Base-by-base conservation (phyloP, 306 rosid genomes). In the Fragaria iinumae region DNA sequence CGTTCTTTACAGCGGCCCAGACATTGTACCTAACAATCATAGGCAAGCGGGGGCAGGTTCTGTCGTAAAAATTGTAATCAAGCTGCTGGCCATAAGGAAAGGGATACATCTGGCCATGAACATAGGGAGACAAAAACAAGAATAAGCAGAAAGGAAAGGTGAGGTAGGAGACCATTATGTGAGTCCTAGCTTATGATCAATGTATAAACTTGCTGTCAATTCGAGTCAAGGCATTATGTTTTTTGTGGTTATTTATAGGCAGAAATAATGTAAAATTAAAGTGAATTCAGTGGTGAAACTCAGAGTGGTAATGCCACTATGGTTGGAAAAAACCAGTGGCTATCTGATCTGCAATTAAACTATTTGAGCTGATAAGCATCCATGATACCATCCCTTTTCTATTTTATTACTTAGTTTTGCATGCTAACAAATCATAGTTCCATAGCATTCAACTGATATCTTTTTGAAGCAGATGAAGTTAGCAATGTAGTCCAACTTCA, bases 41-140 rank as follows among this genome's bases (percentile, higher is more conserved):
- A 0, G 50, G 59, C 76, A 92, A 72, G 39, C 18, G 59, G 20
- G 97, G 96, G 80, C 97, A 92, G 5, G 88, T 74, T n/a, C 32
- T 57, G 21, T 73, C 85, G 59, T 92, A 89, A 77, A 88, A 92
- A 38, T 60, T 66, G 59, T 68, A 32, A 57, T 77, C 75, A 14
- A 90, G 92, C 55, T 79, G 83, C 60, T 80, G 84, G 39, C 48
- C n/a, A 17, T 49, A 17, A 50, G 20, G 17, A 55, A 10, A 60
- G 21, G 87, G 87, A 75, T 45, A 52, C 84, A 47, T 76, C 14
- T 64, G 47, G 45, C 69, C 4, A 49, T 81, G 80, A 63, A 77
- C 84, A 55, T 27, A 55, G 23, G 81, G 57, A 53, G 41, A 79
- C n/a, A 66, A 41, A n/a, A 49, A 29, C 77, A 77, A 59, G 78